phyloP scores from a whole-genome alignment of 768 basidiomycete species.

The Trametes coccinea region DNA sequence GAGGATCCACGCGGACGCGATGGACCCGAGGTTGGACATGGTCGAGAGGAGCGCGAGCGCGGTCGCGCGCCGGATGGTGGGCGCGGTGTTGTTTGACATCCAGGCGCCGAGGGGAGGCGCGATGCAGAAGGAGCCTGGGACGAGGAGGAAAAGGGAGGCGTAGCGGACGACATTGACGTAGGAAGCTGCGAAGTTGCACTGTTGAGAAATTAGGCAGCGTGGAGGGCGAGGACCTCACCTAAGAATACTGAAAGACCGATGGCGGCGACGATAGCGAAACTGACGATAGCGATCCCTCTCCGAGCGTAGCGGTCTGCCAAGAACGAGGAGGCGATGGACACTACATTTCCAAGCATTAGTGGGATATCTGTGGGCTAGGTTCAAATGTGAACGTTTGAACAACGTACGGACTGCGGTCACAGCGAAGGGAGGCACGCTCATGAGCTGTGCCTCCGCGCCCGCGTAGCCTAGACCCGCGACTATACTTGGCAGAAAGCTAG shows the following conservation, averaged over 20 bases:
- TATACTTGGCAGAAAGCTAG: conserved; percentile 30
- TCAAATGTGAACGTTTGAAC: not conserved
- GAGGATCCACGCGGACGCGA: conserved; percentile 61
- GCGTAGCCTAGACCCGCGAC: conserved; percentile 32
- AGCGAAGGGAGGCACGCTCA: conserved; percentile 37
- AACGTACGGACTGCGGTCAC: conserved; percentile 29
- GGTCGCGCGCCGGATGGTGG: conserved; percentile 57
- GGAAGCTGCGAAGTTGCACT: conserved; percentile 28
- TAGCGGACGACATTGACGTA: conserved; percentile 45
- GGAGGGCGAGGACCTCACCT: conserved; percentile 34
- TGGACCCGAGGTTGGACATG: conserved; percentile 59
- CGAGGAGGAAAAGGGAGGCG: conserved; percentile 54
- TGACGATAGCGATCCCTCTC: conserved; percentile 48
- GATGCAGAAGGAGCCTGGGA: conserved; percentile 52
- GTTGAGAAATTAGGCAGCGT: not conserved
- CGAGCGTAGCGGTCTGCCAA: conserved; percentile 54
- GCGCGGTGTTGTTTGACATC: conserved; percentile 62
- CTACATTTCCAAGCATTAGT: conserved; percentile 21
- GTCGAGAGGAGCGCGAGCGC: conserved; percentile 60
- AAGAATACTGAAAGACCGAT: conserved; percentile 59
- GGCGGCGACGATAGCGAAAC: conserved; percentile 43
- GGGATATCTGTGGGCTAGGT: not conserved
- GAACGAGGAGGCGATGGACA: conserved; percentile 42
- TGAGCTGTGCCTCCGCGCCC: conserved; percentile 30
- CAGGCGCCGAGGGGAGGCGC: conserved; percentile 58